Conservation (phyloP, 192 early-diverging fungal genomes). For the Coemansia aciculifera region DNA sequence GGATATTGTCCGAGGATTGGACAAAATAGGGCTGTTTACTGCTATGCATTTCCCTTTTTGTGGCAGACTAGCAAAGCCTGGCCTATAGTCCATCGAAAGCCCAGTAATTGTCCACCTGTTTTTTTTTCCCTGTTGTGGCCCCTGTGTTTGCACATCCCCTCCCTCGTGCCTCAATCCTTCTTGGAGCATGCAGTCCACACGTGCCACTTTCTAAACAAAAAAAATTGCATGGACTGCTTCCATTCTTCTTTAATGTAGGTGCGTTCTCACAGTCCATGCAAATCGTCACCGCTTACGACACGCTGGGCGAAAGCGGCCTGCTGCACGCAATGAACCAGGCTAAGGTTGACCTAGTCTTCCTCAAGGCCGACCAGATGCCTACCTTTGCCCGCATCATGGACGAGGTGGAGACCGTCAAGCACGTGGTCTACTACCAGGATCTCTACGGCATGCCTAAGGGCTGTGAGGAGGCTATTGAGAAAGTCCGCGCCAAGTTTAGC, state of each 20-base stretch:
- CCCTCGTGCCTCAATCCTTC: background rate
- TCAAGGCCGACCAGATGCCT: conserved; percentile 60
- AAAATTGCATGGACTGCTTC: background rate
- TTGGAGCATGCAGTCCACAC: background rate
- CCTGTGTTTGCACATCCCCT: background rate
- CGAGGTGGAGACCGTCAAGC: conserved; percentile 57
- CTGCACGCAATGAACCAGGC: conserved; percentile 87
- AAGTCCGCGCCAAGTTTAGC: conserved; percentile 52
- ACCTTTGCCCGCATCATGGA: conserved; percentile 35
- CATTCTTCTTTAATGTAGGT: conserved; percentile 11
- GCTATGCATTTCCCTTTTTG: background rate
- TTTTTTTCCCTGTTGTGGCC: background rate
- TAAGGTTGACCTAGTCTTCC: conserved; percentile 71
- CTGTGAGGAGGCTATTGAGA: conserved; percentile 60
- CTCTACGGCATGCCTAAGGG: conserved; percentile 51
- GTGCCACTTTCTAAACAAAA: background rate
- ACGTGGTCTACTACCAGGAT: conserved; percentile 63
- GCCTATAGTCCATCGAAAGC: background rate
- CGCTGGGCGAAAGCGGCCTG: conserved; percentile 83
- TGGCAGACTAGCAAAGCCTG: background rate
- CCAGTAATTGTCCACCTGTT: background rate
- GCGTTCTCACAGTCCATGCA: conserved; percentile 65
- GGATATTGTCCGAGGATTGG: background rate
- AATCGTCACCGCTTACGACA: conserved; percentile 84
- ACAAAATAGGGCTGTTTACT: conserved; percentile 2